Evolutionary conservation across 768 basidiomycete genomes (phyloP).

Genomic region (Lentinula edodes): DNA sequence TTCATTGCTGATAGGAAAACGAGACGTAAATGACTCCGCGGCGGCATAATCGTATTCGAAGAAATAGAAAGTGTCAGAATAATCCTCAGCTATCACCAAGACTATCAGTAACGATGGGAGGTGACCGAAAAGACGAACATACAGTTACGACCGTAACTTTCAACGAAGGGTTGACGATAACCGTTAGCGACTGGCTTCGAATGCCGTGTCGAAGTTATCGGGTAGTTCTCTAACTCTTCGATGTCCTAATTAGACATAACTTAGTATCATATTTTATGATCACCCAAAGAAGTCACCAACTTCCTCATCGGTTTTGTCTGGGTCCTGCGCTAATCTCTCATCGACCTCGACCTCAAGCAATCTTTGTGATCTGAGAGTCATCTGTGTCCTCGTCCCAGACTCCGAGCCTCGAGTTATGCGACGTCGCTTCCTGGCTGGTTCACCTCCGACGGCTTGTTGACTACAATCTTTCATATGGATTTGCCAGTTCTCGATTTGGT

Average conservation of each 20-base stretch:
- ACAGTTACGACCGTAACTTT: not conserved
- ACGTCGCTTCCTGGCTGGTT: not conserved
- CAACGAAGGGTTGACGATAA: not conserved
- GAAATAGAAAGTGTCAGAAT: not conserved
- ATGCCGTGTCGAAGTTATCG: not conserved
- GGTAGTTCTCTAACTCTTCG: not conserved
- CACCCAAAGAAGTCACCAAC: not conserved
- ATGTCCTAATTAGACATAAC: not conserved
- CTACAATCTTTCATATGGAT: not conserved
- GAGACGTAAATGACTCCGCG: not conserved
- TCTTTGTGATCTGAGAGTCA: not conserved
- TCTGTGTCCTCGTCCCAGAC: not conserved
- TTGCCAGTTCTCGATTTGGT: not conserved
- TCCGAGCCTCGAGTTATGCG: not conserved
- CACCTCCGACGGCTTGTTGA: not conserved
- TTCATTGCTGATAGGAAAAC: not conserved
- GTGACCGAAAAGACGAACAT: not conserved
- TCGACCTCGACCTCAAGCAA: not conserved
- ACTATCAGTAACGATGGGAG: not conserved
- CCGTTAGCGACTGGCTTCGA: not conserved
- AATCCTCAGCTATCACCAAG: not conserved
- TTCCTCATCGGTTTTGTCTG: not conserved
- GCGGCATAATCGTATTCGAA: not conserved
- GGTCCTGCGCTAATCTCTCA: not conserved
- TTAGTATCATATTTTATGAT: not conserved